A percentile compares a stretch with the other conserved stretches of the same genome.
Evolutionary conservation across 768 basidiomycete genomes (phyloP).

Genomic region (Pleurotus tuber-regium): DNA sequence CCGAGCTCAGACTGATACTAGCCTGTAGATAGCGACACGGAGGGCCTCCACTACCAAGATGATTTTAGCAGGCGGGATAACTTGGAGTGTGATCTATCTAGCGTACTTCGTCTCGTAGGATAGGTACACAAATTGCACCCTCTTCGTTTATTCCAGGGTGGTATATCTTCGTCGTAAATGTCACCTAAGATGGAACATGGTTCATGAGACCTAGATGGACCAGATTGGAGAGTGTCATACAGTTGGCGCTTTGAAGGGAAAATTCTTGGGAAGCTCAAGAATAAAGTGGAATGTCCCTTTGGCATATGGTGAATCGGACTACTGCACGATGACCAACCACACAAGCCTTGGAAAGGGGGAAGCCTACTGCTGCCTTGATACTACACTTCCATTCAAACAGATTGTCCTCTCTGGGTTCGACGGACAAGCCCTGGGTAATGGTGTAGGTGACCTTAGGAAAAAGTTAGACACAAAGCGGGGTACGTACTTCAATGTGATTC

Average conservation of each 20-base stretch:
- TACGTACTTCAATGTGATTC: slow-evolving; percentile 61
- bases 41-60: slow-evolving; percentile 84
- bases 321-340: slow-evolving; percentile 11
- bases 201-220: background rate
- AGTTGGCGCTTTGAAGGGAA: slow-evolving; percentile 84
- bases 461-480: no score
- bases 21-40: slow-evolving; percentile 72
- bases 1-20: slow-evolving; percentile 18
- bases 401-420: slow-evolving; percentile 68
- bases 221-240: slow-evolving; percentile 50
- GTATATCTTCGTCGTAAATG: slow-evolving; percentile 84
- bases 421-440: slow-evolving; percentile 51
- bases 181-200: no score
- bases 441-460: no score
- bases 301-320: slow-evolving; percentile 83
- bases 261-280: slow-evolving; percentile 71
- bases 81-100: background rate
- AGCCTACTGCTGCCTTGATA: slow-evolving; percentile 70
- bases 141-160: slow-evolving; percentile 92
- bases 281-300: slow-evolving; percentile 77
- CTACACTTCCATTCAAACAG: slow-evolving; percentile 75
- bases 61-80: background rate
- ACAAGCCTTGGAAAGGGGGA: slow-evolving; percentile 4
- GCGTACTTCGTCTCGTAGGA: slow-evolving; percentile 79
- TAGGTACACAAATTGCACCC: slow-evolving; percentile 80